Percentiles rank a stretch among this genome's conserved stretches.
phyloP scores from a whole-genome alignment of 257 asterid species.

The Salvia splendens region DNA sequence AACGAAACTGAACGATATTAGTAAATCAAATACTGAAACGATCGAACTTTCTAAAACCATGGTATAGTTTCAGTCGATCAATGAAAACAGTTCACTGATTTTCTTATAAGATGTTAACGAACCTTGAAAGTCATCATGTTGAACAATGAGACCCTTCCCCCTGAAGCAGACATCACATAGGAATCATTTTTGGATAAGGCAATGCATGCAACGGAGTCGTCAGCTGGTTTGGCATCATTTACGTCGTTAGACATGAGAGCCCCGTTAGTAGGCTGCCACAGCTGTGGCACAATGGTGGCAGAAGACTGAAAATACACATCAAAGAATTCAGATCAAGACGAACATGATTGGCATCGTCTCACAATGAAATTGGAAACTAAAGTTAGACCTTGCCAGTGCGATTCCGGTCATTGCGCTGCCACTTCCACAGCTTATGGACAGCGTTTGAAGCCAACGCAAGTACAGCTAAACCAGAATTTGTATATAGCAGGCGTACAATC shows the following conservation, averaged over 20 bases:
- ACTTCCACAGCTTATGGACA: conserved; percentile 94
- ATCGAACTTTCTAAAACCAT: too few relatives aligned
- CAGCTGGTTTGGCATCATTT: conserved; percentile 68
- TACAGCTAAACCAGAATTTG: conserved; percentile 86
- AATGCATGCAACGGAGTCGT: conserved; percentile 85
- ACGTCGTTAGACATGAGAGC: conserved; percentile 89
- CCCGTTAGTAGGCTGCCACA: conserved; percentile 93
- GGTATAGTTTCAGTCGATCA: too few relatives aligned
- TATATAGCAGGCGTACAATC: conserved; percentile 79
- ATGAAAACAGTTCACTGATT: neutral
- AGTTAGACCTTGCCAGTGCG: conserved; percentile 78
- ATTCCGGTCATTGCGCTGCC: conserved; percentile 95
- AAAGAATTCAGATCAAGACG: conserved; percentile 1
- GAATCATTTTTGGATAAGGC: conserved; percentile 97
- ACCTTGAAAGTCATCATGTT: conserved; percentile 99
- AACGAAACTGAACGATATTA: conserved; percentile 22
- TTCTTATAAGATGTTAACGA: neutral
- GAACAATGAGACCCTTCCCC: conserved; percentile 96
- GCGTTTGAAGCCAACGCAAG: conserved; percentile 87
- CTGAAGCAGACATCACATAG: conserved; percentile 99
- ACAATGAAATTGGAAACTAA: conserved; percentile 7
- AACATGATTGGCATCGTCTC: neutral
- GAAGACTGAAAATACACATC: conserved; percentile 63
- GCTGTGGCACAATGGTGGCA: conserved; percentile 73
- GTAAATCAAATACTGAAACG: too few relatives aligned